phyloP scores from a whole-genome alignment of 2,329 filamentous ascomycete genomes.

The Graphium sp. region DNA sequence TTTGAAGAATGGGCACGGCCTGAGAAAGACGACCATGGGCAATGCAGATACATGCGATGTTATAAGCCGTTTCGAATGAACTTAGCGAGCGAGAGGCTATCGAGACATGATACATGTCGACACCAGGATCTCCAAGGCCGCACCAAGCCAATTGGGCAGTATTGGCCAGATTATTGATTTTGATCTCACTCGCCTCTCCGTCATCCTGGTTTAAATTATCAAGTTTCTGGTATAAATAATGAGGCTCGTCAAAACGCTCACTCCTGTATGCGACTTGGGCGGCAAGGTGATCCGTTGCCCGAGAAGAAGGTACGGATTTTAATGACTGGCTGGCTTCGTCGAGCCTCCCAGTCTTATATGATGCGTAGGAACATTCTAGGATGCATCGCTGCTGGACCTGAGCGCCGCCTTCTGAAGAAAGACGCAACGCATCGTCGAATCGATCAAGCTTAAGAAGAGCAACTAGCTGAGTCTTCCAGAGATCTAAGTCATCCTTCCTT shows the following conservation, averaged over 20 bases:
- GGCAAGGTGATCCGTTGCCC: slow-evolving; percentile 32
- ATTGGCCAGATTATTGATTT: slow-evolving; percentile 58
- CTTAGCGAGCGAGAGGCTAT: no score
- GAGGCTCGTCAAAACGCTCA: slow-evolving; percentile 55
- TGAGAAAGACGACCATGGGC: slow-evolving; percentile 49
- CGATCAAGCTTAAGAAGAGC: slow-evolving; percentile 70
- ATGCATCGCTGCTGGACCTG: slow-evolving; percentile 41
- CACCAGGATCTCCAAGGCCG: slow-evolving; percentile 23
- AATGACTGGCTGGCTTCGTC: slow-evolving; percentile 31
- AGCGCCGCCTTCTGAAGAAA: slow-evolving; percentile 46
- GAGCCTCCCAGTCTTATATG: slow-evolving; percentile 63
- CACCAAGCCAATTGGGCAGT: slow-evolving; percentile 60
- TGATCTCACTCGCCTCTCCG: slow-evolving; percentile 56
- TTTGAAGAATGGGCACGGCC: slow-evolving; percentile 50
- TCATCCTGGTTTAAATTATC: slow-evolving; percentile 23
- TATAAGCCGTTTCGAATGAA: slow-evolving; percentile 73
- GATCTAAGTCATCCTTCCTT: slow-evolving; percentile 38
- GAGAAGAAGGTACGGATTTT: background rate
- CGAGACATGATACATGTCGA: background rate
- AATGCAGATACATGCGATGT: slow-evolving; percentile 58
- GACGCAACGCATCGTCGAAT: slow-evolving; percentile 58
- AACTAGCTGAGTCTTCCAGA: slow-evolving; percentile 54
- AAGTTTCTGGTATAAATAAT: slow-evolving; percentile 44
- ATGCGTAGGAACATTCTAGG: slow-evolving; percentile 64
- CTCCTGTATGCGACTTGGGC: slow-evolving; percentile 58